Percentiles rank a stretch among this genome's conserved stretches.
Evolutionary conservation across 2,329 filamentous ascomycete species (phyloP).

Genomic region (Davidsoniella australis): DNA sequence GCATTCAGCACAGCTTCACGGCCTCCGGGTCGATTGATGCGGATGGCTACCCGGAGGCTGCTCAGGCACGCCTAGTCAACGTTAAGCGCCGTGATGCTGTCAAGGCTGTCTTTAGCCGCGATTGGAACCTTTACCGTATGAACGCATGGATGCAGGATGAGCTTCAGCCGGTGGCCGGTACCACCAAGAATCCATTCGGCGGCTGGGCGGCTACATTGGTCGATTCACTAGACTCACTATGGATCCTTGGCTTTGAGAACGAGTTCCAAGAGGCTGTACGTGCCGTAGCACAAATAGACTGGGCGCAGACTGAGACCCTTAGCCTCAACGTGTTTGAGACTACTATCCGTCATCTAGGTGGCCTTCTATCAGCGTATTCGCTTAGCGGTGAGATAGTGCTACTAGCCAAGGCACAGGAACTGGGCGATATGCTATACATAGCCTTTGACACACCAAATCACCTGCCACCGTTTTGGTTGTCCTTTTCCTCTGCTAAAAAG

Average conservation of each 20-base stretch:
- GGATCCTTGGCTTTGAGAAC: constrained; percentile 40
- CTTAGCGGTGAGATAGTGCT: constrained; percentile 28
- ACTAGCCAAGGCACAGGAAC: constrained; percentile 31
- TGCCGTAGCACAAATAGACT: constrained; percentile 32
- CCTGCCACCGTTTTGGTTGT: constrained; percentile 28
- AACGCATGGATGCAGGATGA: constrained; percentile 37
- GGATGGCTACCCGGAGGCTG: neutral
- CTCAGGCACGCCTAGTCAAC: constrained; percentile 2
- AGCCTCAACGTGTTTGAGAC: constrained; percentile 38
- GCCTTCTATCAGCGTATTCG: constrained; percentile 33
- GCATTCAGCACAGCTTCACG: constrained; percentile 23
- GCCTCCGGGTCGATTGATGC: constrained; percentile 15
- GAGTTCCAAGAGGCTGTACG: constrained; percentile 38
- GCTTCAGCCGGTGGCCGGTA: constrained; percentile 30
- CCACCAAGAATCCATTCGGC: constrained; percentile 30
- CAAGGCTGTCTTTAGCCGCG: constrained; percentile 25
- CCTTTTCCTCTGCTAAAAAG: constrained; percentile 27
- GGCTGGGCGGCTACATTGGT: constrained; percentile 43
- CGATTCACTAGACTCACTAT: constrained; percentile 42
- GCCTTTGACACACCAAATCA: constrained; percentile 38
- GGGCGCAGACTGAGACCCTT: constrained; percentile 26
- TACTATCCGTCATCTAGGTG: constrained; percentile 36
- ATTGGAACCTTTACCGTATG: constrained; percentile 33
- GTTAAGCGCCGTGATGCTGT: constrained; percentile 22
- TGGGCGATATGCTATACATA: constrained; percentile 36